Evolutionary conservation across 352 stramenopile species (phyloP).

Genomic region (Globisporangium solare): DNA sequence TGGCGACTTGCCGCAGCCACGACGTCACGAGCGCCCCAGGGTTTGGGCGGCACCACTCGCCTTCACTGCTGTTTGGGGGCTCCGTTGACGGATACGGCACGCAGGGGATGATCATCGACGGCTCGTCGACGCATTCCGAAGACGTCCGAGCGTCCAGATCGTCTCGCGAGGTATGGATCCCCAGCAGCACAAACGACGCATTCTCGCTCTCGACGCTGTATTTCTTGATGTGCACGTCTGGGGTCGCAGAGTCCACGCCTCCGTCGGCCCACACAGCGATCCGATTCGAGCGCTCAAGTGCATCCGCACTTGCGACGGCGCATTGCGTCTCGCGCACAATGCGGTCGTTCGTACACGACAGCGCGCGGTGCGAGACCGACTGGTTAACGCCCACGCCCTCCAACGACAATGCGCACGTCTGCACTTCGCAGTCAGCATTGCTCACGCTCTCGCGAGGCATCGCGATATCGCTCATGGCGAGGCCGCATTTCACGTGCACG

Average conservation of each 20-base stretch:
- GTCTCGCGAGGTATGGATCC: conserved; percentile 11
- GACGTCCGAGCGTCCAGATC: neutral
- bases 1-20: conserved; percentile 26
- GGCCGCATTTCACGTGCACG: conserved; percentile 24
- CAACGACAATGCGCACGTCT: conserved; percentile 12
- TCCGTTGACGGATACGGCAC: conserved; percentile 8
- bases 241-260: conserved; percentile 12
- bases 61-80: neutral
- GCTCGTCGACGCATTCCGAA: neutral
- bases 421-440: conserved; percentile 16
- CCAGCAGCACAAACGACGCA: conserved; percentile 18
- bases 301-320: conserved; percentile 6
- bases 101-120: conserved; percentile 32
- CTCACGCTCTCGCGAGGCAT: conserved; percentile 6
- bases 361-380: conserved; percentile 8
- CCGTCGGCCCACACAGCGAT: conserved; percentile 18
- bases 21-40: conserved; percentile 26
- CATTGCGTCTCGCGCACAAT: conserved; percentile 1
- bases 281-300: neutral
- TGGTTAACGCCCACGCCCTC: neutral
- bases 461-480: conserved; percentile 33
- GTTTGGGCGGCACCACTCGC: conserved; percentile 22
- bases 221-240: conserved; percentile 14
- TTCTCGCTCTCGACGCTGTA: conserved; percentile 19
- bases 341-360: conserved; percentile 19